Conservation (phyloP, 768 basidiomycete genomes). For the Tulasnella sp. region DNA sequence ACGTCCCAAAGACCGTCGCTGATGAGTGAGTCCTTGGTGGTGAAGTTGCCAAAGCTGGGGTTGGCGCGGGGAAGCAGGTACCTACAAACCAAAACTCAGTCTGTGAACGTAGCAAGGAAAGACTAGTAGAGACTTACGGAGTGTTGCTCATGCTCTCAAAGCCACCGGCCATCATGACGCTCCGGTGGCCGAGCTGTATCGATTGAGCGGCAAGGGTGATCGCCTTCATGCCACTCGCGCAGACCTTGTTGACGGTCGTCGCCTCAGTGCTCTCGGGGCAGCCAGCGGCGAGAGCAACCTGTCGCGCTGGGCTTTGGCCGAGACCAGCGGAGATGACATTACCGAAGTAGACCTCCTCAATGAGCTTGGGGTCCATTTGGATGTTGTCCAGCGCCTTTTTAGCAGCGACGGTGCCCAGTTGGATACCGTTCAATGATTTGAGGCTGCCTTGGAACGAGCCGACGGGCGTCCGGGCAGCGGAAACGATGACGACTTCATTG, state of each 20-base stretch:
- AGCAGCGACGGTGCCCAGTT: constrained; percentile 80
- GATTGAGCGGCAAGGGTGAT: constrained; percentile 89
- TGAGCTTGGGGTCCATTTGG: constrained; percentile 62
- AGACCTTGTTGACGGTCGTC: constrained; percentile 99
- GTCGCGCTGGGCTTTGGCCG: constrained; percentile 95
- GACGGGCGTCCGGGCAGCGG: constrained; percentile 87
- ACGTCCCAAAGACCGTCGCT: constrained; percentile 93
- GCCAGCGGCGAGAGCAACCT: constrained; percentile 89
- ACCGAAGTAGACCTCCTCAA: constrained; percentile 96
- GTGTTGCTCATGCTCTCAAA: constrained; percentile 99
- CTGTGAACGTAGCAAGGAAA: constrained; percentile 7
- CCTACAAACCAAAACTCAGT: neutral
- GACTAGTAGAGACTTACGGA: constrained; percentile 51
- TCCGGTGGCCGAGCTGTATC: constrained; percentile 76
- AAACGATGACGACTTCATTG: constrained; percentile 86
- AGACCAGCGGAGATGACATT: constrained; percentile 97
- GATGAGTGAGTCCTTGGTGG: constrained; percentile 77
- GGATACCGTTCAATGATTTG: constrained; percentile 78
- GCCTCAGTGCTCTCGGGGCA: constrained; percentile 79
- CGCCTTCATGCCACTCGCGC: constrained; percentile 93
- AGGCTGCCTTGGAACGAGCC: constrained; percentile 86
- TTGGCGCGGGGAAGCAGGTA: constrained; percentile 61
- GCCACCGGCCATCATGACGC: constrained; percentile 84
- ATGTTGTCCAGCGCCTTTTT: constrained; percentile 80
- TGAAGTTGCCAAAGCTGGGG: constrained; percentile 81